These are phyloP conservation scores for Silene latifolia DNA, from an alignment of 148 eudicot species.

Conservation along the genomic window DNA sequence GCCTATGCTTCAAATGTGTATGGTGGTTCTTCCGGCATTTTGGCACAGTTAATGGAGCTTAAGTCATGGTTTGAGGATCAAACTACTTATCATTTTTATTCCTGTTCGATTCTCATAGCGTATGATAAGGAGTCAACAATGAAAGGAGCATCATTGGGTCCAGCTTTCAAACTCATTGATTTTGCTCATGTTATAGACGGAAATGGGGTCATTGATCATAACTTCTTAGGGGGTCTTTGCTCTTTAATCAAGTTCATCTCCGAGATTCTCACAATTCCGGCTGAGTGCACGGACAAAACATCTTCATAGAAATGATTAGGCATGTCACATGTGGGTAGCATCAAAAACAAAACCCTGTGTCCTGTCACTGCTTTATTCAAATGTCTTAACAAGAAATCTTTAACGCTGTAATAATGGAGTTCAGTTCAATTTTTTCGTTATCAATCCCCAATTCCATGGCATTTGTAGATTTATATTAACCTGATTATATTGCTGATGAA, in stretches of 20 bases:
- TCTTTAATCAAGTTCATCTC: constrained; percentile 76
- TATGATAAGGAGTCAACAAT: constrained; percentile 48
- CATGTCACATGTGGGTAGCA: neutral
- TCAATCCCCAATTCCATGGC: too few relatives aligned
- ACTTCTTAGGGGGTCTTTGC: constrained; percentile 88
- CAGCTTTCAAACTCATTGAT: constrained; percentile 48
- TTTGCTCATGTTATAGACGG: constrained; percentile 84
- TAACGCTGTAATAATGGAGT: neutral
- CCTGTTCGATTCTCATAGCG: constrained; percentile 63
- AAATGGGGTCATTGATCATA: constrained; percentile 78
- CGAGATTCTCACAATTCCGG: constrained; percentile 29
- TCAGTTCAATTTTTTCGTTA: neutral
- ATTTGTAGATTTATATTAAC: too few relatives aligned
- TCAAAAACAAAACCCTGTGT: neutral
- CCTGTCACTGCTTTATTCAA: neutral
- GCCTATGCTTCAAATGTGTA: constrained; percentile 54
- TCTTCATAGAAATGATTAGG: neutral
- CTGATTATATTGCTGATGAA: too few relatives aligned
- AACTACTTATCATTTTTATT: constrained; percentile 64
- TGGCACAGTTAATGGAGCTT: constrained; percentile 68
- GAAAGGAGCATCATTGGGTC: constrained; percentile 17
- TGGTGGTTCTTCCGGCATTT: constrained; percentile 69
- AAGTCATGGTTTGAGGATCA: constrained; percentile 97
- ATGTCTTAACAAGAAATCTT: neutral
- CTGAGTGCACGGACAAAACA: constrained; percentile 3